phyloP scores from a whole-genome alignment of 805 yeast species.

The Priceomyces haplophilus region DNA sequence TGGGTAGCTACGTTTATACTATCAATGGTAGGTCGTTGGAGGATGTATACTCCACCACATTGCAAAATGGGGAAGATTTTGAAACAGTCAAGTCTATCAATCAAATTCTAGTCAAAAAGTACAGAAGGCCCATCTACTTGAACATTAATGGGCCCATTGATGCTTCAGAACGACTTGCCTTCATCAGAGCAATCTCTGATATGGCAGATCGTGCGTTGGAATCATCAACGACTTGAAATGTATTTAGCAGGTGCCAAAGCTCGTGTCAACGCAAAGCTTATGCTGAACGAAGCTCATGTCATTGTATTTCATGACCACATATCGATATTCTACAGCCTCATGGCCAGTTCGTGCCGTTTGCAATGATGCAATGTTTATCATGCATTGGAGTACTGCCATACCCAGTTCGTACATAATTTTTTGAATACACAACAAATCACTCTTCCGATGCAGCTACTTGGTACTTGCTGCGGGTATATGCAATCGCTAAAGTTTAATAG shows the following conservation, averaged over 20 bases:
- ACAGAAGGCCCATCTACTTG: constrained; percentile 28
- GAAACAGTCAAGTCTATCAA: constrained; percentile 19
- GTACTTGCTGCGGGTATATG: neutral
- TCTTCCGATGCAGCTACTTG: neutral
- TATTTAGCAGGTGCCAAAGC: too few species aligned
- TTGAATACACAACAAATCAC: neutral
- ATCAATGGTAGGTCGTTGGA: constrained; percentile 13
- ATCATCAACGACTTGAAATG: too few species aligned
- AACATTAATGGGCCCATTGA: constrained; percentile 23
- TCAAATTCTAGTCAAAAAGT: constrained; percentile 22
- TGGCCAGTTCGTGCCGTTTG: too few species aligned
- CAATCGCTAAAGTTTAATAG: neutral
- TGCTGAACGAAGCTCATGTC: too few species aligned
- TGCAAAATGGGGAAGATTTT: constrained; percentile 17
- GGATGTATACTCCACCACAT: constrained; percentile 19
- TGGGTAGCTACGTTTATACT: constrained; percentile 32
- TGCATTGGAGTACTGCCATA: too few species aligned
- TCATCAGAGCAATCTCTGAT: neutral
- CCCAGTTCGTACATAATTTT: neutral
- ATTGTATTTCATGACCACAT: too few species aligned
- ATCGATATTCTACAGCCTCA: too few species aligned
- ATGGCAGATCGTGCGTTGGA: neutral
- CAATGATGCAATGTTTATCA: too few species aligned
- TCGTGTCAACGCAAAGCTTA: too few species aligned
- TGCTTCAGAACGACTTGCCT: neutral